phyloP scores from a whole-genome alignment of 2,329 filamentous ascomycete genomes.

The Metarhizium rileyi region DNA sequence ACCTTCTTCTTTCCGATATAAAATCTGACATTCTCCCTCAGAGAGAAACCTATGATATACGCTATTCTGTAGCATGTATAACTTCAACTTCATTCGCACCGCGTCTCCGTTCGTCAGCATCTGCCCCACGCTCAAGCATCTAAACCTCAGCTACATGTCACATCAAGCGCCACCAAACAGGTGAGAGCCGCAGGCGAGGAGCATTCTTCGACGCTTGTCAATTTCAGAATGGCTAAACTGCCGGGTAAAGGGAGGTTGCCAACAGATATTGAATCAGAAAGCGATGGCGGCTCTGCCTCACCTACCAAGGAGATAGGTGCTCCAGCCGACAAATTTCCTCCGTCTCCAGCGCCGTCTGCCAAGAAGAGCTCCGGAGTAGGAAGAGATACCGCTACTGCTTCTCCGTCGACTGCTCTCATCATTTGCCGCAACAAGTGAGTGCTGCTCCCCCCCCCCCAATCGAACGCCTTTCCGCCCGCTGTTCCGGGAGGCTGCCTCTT shows the following conservation, averaged over 20 bases:
- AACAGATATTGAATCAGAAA: not conserved
- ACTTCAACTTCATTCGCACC: not conserved
- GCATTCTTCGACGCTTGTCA: not conserved
- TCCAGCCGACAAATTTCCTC: not conserved
- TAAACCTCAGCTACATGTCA: not conserved
- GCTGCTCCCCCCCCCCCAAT: not conserved
- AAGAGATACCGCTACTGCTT: constrained; percentile 4
- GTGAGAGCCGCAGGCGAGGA: not conserved
- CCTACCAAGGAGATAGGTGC: not conserved
- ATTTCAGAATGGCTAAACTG: not conserved
- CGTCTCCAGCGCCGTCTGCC: not conserved
- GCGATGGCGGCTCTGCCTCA: not conserved
- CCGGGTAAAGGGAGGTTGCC: not conserved
- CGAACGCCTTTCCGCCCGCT: not conserved
- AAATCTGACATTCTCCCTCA: not conserved
- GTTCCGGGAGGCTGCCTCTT: not conserved
- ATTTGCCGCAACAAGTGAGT: constrained; percentile 59
- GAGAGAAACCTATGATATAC: not conserved
- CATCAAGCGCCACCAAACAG: not conserved
- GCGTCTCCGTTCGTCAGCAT: not conserved
- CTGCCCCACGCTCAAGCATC: not conserved
- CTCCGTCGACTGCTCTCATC: constrained; percentile 12
- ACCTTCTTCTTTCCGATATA: not conserved
- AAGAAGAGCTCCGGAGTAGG: constrained; percentile 8
- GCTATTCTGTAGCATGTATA: not conserved